These are phyloP conservation scores for Entelexis sorbosivorans DNA, from an alignment of 1,139 yeast species.

Conservation along the genomic window DNA sequence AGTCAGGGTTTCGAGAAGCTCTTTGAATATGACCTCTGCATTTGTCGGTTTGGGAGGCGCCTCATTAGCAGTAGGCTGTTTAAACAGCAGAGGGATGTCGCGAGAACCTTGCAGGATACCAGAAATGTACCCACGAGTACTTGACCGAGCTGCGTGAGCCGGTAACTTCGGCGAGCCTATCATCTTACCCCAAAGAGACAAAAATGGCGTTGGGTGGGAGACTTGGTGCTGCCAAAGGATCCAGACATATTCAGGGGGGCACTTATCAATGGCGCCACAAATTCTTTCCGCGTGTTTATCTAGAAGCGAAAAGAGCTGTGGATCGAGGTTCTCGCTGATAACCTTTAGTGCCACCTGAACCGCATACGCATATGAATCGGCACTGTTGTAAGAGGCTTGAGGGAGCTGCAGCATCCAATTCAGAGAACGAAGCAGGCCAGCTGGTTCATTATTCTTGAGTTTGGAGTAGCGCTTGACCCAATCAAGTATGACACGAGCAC, in stretches of 20 bases:
- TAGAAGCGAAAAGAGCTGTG: not conserved
- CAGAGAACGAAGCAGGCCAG: not conserved
- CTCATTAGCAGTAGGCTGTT: constrained; percentile 1
- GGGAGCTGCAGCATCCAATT: not conserved
- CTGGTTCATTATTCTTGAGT: not conserved
- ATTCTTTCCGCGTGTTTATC: not conserved
- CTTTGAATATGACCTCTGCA: constrained; percentile 2
- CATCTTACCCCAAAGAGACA: not conserved
- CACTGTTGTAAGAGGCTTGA: not conserved
- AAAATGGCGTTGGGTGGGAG: not conserved
- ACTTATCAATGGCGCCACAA: not conserved
- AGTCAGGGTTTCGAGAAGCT: constrained; percentile 10
- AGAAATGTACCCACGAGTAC: not conserved
- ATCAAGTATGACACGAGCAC: constrained; percentile 4
- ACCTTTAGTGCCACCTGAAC: not conserved
- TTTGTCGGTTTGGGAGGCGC: not conserved
- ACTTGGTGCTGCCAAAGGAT: constrained; percentile 4
- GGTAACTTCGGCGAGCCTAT: not conserved
- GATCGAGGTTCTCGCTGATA: not conserved
- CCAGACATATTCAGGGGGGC: not conserved
- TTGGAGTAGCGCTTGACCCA: constrained; percentile 10
- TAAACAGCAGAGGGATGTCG: constrained; percentile 3
- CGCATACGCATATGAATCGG: not conserved
- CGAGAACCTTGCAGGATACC: constrained; percentile 12
- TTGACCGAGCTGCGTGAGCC: not conserved